Evolutionary conservation across 169 alveolate species (phyloP), one percentile per base, ranked within the genome.

Genomic region (Theileria parva): DNA sequence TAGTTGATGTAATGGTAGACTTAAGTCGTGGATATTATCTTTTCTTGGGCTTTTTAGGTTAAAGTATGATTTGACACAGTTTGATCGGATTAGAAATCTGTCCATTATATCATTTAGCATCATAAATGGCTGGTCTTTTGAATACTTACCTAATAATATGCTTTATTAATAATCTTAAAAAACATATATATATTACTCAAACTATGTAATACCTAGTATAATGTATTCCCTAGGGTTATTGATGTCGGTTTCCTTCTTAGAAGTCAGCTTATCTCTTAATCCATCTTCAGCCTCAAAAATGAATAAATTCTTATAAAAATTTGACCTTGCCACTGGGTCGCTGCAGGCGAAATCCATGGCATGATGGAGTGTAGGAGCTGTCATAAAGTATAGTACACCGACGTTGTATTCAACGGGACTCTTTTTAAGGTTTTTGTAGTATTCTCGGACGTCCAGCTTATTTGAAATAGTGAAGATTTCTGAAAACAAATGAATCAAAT

Each of bases 361-460:
- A 28, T 85, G 91, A 74, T 85, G 91, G 2, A 77, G 74, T 11
- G 91, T 71, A 12, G 91, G 91, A 12, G 91, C 87, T 25, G 87
- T 65, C 74, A 85, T 19, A 63, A 78, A 71, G 55, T 78, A 85
- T 39, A 85, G 44, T 6, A 73, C 76, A 5, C 91, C 91, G 2
- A 79, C 87, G 12, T 77, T 74, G 4, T 73, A 70, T 34, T 77
- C 86, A 7, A 77, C 84, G 6, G 87, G 85, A 13, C 34, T 87
- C 55, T 85, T 72, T 59, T 51, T 32, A 17, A 5, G 51, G 59
- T 48, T 23, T 19, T 67, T 57, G 5, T 34, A 32, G 1, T 25
- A 21, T 28, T 63, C 87, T 50, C 23, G 0, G 32, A 78, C 21
- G 61, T 44, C 60, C 37, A 28, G 55, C 74, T 19, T 59, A 21